Evolutionary conservation across 306 rosid genomes (phyloP), one percentile per base, ranked within the genome.

Genomic region (Carpinus fangiana): DNA sequence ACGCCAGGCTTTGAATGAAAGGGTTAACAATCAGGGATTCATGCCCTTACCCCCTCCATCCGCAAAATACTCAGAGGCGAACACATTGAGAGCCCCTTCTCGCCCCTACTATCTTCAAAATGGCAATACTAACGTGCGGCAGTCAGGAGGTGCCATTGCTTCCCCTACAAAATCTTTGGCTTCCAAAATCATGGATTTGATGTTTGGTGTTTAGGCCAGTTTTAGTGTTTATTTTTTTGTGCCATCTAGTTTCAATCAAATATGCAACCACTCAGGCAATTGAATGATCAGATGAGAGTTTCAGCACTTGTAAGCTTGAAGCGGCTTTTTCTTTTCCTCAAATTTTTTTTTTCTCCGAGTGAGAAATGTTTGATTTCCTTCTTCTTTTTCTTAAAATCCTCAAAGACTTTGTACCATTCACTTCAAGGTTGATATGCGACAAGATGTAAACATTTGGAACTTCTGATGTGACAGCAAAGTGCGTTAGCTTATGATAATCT

Each of bases 141-240:
- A 96, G 75, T 82, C 91, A 2, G 93, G 91, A 62, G 98, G 94
- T 52, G 74, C 99, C 21, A 91, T 96, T 80, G 99, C 98, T 83
- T 93, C 99, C 75, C 99, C 98, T 43, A 82, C 98, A 52, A 96
- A 96, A 82, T 96, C 98, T 13, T 17, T 91, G 87, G 99, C 73
- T 26, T 87, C 96, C 75, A 93, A 91, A 88, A 52, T 96, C 76
- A 87, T 96, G 92, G 99, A 96, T 81, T 89, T 93, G 87, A 93
- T 96, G 97, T 96, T 96, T 77, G 99, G 98, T 34, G 92, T 96
- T 73, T 95, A 92, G 89, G 65, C 67, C 65, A 1, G 8, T 41
- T 7, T 41, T 41, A 41, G 12, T 47, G 11, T 47, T 47, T 48
- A 9, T 12, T 48, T 48, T 48, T 12, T 11, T 12, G 11, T 48